Percentiles rank a stretch among this genome's conserved stretches.
Evolutionary conservation across 768 basidiomycete species (phyloP).

Genomic region (Leccinum rimulosum): DNA sequence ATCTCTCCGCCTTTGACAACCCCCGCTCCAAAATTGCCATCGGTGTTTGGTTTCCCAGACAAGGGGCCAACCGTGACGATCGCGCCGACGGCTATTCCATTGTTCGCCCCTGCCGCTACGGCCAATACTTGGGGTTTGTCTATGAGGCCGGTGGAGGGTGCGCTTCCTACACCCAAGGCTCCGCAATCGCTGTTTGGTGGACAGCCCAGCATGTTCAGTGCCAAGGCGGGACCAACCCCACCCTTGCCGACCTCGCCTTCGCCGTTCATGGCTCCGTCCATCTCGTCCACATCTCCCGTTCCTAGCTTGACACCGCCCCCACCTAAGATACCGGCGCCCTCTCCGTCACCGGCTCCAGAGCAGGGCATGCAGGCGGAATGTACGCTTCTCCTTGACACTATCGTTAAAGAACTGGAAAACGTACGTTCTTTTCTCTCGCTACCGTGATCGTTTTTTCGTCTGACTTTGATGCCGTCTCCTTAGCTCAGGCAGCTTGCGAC

Average conservation of each 20-base stretch:
- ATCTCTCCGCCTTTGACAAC: too few species aligned
- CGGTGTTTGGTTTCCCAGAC: neutral
- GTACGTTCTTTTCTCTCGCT: conserved; percentile 40
- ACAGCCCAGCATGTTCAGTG: conserved; percentile 11
- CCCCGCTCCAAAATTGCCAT: too few species aligned
- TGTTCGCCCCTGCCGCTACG: conserved; percentile 9
- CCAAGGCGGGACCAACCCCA: neutral
- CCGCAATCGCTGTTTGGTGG: conserved; percentile 10
- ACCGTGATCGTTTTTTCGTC: neutral
- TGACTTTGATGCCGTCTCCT: neutral
- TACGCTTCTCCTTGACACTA: conserved; percentile 40
- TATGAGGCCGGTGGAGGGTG: conserved; percentile 3
- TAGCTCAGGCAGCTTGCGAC: conserved; percentile 48
- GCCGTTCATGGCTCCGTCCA: conserved; percentile 1
- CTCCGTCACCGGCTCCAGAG: conserved; percentile 33
- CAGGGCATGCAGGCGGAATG: conserved; percentile 73
- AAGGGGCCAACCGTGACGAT: conserved; percentile 1
- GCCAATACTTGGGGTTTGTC: conserved; percentile 3
- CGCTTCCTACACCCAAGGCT: neutral
- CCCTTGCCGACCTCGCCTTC: conserved; percentile 2
- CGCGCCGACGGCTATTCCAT: conserved; percentile 5
- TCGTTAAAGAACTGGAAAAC: conserved; percentile 53
- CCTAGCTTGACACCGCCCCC: conserved; percentile 4
- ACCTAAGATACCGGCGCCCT: conserved; percentile 1
- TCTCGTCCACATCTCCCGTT: neutral